Conservation (phyloP, 306 rosid species). For the Astragalus glycyphyllos region DNA sequence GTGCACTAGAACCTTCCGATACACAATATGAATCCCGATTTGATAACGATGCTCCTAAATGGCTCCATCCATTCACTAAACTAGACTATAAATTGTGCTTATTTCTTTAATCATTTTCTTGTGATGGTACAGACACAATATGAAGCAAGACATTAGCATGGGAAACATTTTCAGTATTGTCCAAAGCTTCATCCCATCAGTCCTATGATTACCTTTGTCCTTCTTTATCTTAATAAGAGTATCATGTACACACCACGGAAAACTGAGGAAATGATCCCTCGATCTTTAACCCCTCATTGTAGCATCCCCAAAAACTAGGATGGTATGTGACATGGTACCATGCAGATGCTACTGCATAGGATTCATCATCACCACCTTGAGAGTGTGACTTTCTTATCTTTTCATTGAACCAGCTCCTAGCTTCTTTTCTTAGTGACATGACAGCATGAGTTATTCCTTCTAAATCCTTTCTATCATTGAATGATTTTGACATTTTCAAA, state of each 20-base stretch:
- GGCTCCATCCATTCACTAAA: too few species aligned
- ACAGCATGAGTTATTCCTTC: slow-evolving; percentile 66
- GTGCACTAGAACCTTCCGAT: too few species aligned
- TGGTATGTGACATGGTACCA: slow-evolving; percentile 84
- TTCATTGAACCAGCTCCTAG: slow-evolving; percentile 71
- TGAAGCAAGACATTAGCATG: slow-evolving; percentile 22
- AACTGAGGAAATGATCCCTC: slow-evolving; percentile 67
- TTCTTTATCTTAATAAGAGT: slow-evolving; percentile 61
- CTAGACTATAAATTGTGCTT: too few species aligned
- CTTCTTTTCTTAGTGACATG: slow-evolving; percentile 71
- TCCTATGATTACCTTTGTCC: slow-evolving; percentile 39
- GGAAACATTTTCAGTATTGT: slow-evolving; percentile 26
- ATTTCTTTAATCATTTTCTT: too few species aligned
- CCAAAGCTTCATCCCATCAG: slow-evolving; percentile 16
- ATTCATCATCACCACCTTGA: slow-evolving; percentile 37
- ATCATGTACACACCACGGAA: slow-evolving; percentile 77
- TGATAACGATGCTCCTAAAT: too few species aligned
- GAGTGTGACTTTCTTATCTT: slow-evolving; percentile 48
- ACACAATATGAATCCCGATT: too few species aligned
- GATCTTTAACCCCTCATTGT: slow-evolving; percentile 58
- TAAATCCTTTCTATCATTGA: slow-evolving; percentile 58
- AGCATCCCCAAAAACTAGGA: slow-evolving; percentile 62
- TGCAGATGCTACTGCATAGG: slow-evolving; percentile 71
- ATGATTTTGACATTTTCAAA: slow-evolving; percentile 64
- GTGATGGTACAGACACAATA: too few species aligned